Conservation (phyloP, 2,329 filamentous ascomycete species). For the Aspergillus quadricinctus region DNA sequence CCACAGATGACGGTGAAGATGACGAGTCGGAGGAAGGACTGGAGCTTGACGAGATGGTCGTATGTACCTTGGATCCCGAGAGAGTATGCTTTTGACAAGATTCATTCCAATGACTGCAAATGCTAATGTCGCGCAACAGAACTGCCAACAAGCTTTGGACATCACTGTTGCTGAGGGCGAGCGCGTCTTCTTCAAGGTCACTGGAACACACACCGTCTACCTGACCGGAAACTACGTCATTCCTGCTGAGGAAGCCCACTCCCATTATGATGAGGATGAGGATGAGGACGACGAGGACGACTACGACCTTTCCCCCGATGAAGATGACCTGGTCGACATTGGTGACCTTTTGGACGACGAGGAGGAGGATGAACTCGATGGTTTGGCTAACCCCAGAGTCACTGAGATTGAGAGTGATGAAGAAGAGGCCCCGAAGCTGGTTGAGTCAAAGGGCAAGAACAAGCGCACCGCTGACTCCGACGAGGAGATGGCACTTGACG, state of each 20-base stretch:
- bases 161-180: slow-evolving; percentile 87
- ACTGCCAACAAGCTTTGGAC: slow-evolving; percentile 92
- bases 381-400: slow-evolving; percentile 72
- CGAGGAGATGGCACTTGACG: slow-evolving; percentile 65
- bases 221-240: slow-evolving; percentile 96
- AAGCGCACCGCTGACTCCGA: slow-evolving; percentile 75
- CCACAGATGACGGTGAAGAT: slow-evolving; percentile 58
- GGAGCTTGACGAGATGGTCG: slow-evolving; percentile 81
- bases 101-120: slow-evolving; percentile 1
- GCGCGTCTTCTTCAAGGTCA: slow-evolving; percentile 86
- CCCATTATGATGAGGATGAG: slow-evolving; percentile 46
- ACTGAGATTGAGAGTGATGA: slow-evolving; percentile 79
- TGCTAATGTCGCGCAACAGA: slow-evolving; percentile 48
- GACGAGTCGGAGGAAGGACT: slow-evolving; percentile 55
- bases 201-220: slow-evolving; percentile 83
- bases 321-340: slow-evolving; percentile 64
- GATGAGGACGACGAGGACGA: slow-evolving; percentile 65
- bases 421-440: slow-evolving; percentile 58
- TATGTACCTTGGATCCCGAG: slow-evolving; percentile 92
- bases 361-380: slow-evolving; percentile 73
- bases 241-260: slow-evolving; percentile 53
- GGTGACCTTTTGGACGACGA: slow-evolving; percentile 50
- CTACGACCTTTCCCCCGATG: slow-evolving; percentile 76
- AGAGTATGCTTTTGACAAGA: slow-evolving; percentile 57
- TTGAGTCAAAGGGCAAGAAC: slow-evolving; percentile 65